Percentiles rank a stretch among this genome's conserved stretches.
Conservation (phyloP, 345 rosid species). For the Kandelia obovata region DNA sequence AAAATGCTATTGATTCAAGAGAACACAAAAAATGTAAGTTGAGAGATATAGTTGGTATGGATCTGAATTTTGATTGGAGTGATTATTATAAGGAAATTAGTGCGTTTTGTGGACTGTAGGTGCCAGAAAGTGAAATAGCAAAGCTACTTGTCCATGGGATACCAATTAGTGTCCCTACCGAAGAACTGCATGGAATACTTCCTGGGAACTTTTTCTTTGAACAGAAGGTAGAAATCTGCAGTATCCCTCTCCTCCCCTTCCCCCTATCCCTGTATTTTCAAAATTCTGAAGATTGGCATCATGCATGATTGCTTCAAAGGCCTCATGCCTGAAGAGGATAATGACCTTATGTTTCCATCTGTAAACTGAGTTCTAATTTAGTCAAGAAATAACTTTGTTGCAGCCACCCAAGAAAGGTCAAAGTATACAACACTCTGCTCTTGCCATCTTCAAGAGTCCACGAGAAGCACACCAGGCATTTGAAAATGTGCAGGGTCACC, state of each 20-base stretch:
- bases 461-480: conserved; percentile 67
- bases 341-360: neutral
- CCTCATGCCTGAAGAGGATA: neutral
- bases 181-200: conserved; percentile 44
- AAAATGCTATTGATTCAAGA: conserved; percentile 28
- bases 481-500: conserved; percentile 42
- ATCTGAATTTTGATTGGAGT: conserved; percentile 4
- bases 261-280: no score
- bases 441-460: conserved; percentile 44
- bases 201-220: conserved; percentile 53
- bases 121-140: conserved; percentile 38
- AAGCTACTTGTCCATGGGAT: conserved; percentile 63
- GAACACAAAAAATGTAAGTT: conserved; percentile 40
- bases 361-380: conserved; percentile 7
- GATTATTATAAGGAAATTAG: neutral
- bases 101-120: conserved; percentile 32
- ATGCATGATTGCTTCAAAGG: neutral
- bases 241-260: neutral
- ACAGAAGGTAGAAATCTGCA: conserved; percentile 42
- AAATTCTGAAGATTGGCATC: no score
- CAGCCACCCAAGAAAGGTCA: conserved; percentile 48
- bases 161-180: conserved; percentile 45
- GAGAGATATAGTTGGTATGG: neutral
- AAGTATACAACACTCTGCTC: conserved; percentile 48
- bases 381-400: conserved; percentile 17